Conservation (phyloP, 306 rosid genomes). For the Argentina anserina region DNA sequence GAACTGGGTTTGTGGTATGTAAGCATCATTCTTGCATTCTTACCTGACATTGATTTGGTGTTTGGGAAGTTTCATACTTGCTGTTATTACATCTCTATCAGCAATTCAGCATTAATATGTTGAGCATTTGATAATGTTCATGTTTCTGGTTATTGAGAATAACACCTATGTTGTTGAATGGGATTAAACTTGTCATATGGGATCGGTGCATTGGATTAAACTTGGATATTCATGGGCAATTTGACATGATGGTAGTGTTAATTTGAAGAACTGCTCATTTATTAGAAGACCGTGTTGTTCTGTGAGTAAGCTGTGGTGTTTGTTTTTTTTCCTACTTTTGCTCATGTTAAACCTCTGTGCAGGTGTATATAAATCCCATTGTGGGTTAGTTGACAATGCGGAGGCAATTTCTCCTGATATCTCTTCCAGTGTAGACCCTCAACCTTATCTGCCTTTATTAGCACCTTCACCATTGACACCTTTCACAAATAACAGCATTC, state of each 20-base stretch:
- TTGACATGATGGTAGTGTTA: neutral
- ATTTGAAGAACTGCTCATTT: neutral
- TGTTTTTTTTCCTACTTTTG: neutral
- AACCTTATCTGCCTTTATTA: constrained; percentile 55
- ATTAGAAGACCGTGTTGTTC: neutral
- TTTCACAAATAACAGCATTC: constrained; percentile 37
- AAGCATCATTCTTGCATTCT: neutral
- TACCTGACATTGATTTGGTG: neutral
- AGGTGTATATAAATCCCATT: constrained; percentile 32
- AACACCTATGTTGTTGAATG: neutral
- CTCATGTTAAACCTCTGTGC: constrained; percentile 11
- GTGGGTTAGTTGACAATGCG: constrained; percentile 19
- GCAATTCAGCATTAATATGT: neutral
- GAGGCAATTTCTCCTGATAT: constrained; percentile 33
- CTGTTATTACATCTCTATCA: neutral
- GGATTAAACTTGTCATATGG: constrained; percentile 6
- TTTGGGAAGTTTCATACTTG: neutral
- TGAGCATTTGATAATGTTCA: neutral
- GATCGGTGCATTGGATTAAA: neutral
- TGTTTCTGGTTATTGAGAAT: neutral
- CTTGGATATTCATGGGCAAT: neutral
- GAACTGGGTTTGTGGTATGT: constrained; percentile 4
- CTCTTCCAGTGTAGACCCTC: constrained; percentile 35
- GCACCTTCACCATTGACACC: constrained; percentile 56
- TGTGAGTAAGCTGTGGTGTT: neutral